Percentiles rank a stretch among this genome's conserved stretches.
Evolutionary conservation across 768 basidiomycete species (phyloP).

Genomic region (Tubosaeta sp.): DNA sequence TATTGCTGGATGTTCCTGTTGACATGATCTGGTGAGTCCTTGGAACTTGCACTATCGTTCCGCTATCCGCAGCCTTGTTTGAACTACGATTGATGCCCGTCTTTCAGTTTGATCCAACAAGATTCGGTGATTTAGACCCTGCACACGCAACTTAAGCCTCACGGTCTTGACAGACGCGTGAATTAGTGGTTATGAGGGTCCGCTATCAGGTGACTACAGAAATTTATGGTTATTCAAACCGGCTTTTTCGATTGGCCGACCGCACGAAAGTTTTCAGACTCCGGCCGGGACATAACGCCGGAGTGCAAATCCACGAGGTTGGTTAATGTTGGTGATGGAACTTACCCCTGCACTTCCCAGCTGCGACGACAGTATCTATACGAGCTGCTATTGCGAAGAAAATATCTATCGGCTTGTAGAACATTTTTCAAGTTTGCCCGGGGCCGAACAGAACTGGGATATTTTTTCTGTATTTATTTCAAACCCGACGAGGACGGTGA

Average conservation of each 20-base stretch:
- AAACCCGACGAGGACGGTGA: conserved; percentile 54
- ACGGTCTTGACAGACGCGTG: background rate
- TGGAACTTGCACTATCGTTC: background rate
- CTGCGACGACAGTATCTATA: conserved; percentile 40
- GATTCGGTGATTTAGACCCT: conserved; percentile 3
- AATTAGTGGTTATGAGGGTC: background rate
- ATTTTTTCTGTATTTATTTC: conserved; percentile 61
- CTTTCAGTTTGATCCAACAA: conserved; percentile 2
- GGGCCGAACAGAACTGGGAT: conserved; percentile 40
- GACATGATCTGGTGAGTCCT: background rate
- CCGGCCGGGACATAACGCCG: conserved; percentile 3
- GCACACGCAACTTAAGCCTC: background rate
- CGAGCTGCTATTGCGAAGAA: conserved; percentile 67
- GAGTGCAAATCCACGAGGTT: conserved; percentile 15
- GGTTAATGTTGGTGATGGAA: conserved; percentile 1
- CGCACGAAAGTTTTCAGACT: too few relatives aligned
- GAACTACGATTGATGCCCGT: too few relatives aligned
- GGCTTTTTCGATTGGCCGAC: background rate
- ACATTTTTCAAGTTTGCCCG: conserved; percentile 33
- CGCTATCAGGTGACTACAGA: background rate
- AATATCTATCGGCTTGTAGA: conserved; percentile 61
- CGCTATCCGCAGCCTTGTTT: background rate
- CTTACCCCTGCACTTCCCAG: conserved; percentile 21
- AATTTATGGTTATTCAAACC: too few relatives aligned
- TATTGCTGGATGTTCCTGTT: background rate